Base-by-base conservation (phyloP, 1,284 basidiomycete species). In the Heterobasidion annosum region DNA sequence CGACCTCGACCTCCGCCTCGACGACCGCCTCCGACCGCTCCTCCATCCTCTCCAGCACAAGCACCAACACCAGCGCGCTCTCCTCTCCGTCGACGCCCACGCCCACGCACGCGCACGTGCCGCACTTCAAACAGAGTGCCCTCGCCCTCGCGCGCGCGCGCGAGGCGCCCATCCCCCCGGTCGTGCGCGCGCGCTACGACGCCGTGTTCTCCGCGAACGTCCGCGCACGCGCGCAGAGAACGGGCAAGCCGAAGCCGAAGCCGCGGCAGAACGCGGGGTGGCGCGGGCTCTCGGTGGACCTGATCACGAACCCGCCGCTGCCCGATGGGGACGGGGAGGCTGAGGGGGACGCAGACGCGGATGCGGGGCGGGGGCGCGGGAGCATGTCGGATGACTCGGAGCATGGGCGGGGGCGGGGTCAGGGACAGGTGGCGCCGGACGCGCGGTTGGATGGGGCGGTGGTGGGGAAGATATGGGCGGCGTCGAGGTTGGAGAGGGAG, bases 231-330 rank as follows among this genome's bases (percentile, higher is more conserved):
- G 3, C 46, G 46, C n/a, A 13, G n/a, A 12, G 19, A n/a, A n/a
- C 46, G 40, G 47, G 47, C 13, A 35, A 32, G 34, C 25, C 25
- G 25, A 63, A 68, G n/a, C 73, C 73, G 54, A 76, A 77, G 53
- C 63, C 66, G 13, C 67, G 83, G 54, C 76, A 82, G 55, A 81
- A 82, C 1, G 80, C 78, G 2, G 88, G 88, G 2, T 91, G 88
- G 88, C 73, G 88, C 50, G 88, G 85, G 3, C 64, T 89, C 34
- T 88, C 85, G 1, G 81, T 90, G 25, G 88, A 90, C 66, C 66
- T 88, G 52, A 80, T 83, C 55, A 78, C 78, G 35, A 62, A 60
- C 2, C 62, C 65, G n/a, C 62, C 67, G 16, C 25, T 25, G 25
- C 25, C 25, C 4, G 25, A 25, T 25, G 25, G 25, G 25, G 25